Conservation (phyloP, 2,329 filamentous ascomycete genomes). For the Laburnicola sp. region DNA sequence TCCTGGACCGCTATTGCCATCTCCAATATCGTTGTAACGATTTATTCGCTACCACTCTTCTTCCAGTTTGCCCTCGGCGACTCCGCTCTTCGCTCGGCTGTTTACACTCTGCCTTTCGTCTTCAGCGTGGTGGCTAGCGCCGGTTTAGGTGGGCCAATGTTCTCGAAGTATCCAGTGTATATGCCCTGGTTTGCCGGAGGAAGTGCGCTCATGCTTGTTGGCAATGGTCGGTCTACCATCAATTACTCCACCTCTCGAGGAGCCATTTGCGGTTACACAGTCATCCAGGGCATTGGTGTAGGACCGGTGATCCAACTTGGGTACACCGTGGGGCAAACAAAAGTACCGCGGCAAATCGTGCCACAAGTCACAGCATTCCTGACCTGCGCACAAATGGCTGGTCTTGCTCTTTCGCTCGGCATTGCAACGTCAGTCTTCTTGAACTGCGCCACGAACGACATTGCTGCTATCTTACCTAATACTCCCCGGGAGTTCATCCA, state of each 20-base stretch:
- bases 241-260: neutral
- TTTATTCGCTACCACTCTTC: conserved; percentile 10
- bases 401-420: conserved; percentile 16
- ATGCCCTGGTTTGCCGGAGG: conserved; percentile 18
- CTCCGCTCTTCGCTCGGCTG: conserved; percentile 12
- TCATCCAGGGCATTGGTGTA: conserved; percentile 1
- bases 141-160: conserved; percentile 13
- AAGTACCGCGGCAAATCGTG: neutral
- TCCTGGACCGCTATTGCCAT: conserved; percentile 2
- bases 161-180: conserved; percentile 17
- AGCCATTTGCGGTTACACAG: conserved; percentile 1
- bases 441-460: conserved; percentile 7
- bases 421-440: conserved; percentile 19
- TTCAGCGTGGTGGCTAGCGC: conserved; percentile 12
- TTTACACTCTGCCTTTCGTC: conserved; percentile 21
- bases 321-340: conserved; percentile 1
- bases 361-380: conserved; percentile 20
- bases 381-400: conserved; percentile 19
- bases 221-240: neutral
- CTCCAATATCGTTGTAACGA: conserved; percentile 6
- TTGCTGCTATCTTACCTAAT: conserved; percentile 10
- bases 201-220: conserved; percentile 3
- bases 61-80: conserved; percentile 12
- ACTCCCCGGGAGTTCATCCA: conserved; percentile 2
- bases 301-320: conserved; percentile 3